These are phyloP conservation scores for Flaveria ramosissima DNA, from an alignment of 129 eudicot genomes.

Conservation along the genomic window DNA sequence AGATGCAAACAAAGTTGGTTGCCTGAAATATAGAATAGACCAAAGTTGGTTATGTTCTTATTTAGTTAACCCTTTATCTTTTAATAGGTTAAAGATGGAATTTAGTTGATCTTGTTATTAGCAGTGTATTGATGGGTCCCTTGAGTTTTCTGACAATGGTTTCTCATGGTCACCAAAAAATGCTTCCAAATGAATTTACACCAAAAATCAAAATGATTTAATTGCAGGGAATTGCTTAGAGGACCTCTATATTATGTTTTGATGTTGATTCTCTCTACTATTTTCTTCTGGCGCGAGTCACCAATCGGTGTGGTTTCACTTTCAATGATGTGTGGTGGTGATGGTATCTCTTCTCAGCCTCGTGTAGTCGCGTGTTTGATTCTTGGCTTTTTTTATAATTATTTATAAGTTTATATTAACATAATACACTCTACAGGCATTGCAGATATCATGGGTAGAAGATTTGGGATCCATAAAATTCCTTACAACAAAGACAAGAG, in stretches of 20 bases:
- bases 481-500: conserved; percentile 85
- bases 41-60: conserved; percentile 5
- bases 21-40: not conserved
- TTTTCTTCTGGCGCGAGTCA: conserved; percentile 93
- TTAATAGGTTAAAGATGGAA: not conserved
- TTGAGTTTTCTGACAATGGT: too few relatives aligned
- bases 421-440: conserved; percentile 48
- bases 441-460: conserved; percentile 96
- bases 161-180: too few relatives aligned
- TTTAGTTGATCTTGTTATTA: too few relatives aligned
- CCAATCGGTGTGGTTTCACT: conserved; percentile 82
- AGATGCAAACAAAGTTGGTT: too few relatives aligned
- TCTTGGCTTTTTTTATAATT: not conserved
- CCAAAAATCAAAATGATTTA: not conserved
- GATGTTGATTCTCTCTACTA: conserved; percentile 58
- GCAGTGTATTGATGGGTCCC: too few relatives aligned
- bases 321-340: conserved; percentile 99
- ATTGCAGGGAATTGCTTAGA: conserved; percentile 80
- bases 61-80: conserved; percentile 1
- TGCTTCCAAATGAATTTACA: not conserved
- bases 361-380: not conserved
- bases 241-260: conserved; percentile 94
- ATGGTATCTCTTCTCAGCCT: conserved; percentile 57
- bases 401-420: conserved; percentile 9
- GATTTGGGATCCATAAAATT: conserved; percentile 70